Evolutionary conservation across 1,284 basidiomycete species (phyloP).

Genomic region (Pulchroboletus neoregius): DNA sequence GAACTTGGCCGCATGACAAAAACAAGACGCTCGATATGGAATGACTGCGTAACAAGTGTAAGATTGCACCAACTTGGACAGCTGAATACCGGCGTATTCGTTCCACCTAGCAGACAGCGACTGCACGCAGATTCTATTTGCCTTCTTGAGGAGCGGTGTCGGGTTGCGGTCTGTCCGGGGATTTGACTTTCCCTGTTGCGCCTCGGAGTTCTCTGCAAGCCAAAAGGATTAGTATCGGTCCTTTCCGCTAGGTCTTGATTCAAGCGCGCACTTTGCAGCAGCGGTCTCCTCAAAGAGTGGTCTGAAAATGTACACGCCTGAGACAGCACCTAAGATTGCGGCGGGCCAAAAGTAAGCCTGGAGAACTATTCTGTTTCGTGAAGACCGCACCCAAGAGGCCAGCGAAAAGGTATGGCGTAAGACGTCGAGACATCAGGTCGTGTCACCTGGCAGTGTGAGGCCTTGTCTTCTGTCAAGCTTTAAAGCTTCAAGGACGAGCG

Average conservation of each 20-base stretch:
- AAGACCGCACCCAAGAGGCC: slow-evolving; percentile 26
- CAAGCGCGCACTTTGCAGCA: slow-evolving; percentile 15
- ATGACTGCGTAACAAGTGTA: neutral
- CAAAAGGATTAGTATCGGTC: slow-evolving; percentile 5
- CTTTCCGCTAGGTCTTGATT: neutral
- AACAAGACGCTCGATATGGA: slow-evolving; percentile 1
- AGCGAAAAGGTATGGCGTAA: slow-evolving; percentile 29
- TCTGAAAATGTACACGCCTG: slow-evolving; percentile 61
- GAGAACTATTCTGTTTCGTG: neutral
- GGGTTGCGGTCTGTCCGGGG: slow-evolving; percentile 6
- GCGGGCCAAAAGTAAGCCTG: slow-evolving; percentile 6
- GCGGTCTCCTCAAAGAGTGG: slow-evolving; percentile 35
- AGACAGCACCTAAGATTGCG: slow-evolving; percentile 45
- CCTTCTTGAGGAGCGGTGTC: slow-evolving; percentile 3
- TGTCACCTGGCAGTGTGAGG: no score
- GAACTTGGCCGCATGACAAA: slow-evolving; percentile 16
- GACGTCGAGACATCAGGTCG: slow-evolving; percentile 30
- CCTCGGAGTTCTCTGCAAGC: slow-evolving; percentile 14
- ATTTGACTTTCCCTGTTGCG: neutral
- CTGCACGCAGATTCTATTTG: slow-evolving; percentile 10
- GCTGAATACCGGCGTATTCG: neutral
- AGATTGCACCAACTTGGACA: neutral
- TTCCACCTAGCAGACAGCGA: neutral
- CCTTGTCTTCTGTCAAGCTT: slow-evolving; percentile 8
- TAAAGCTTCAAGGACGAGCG: neutral